These are phyloP conservation scores for Paracoccidioides lutzii DNA, from an alignment of 2,329 filamentous ascomycete genomes.

Conservation along the genomic window DNA sequence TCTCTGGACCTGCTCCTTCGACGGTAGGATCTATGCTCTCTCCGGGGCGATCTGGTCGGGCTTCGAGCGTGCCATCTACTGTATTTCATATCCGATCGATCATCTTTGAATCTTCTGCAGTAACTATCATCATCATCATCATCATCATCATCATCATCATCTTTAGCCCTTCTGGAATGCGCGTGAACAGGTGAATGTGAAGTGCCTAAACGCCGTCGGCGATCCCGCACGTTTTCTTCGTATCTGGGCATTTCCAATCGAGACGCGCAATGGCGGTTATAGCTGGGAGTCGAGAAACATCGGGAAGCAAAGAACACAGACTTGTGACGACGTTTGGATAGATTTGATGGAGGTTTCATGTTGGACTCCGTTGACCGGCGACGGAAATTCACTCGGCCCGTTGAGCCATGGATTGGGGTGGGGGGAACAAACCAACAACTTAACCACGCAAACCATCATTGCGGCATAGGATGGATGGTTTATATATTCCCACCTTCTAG, in stretches of 20 bases:
- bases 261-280: background rate
- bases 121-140: constrained; percentile 14
- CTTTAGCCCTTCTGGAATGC: constrained; percentile 13
- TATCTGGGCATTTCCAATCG: constrained; percentile 17
- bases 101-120: constrained; percentile 1
- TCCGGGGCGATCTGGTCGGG: constrained; percentile 4
- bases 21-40: constrained; percentile 5
- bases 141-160: constrained; percentile 16
- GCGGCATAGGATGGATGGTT: background rate
- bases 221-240: constrained; percentile 13
- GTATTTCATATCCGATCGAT: constrained; percentile 3
- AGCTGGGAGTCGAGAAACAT: background rate
- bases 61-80: constrained; percentile 5
- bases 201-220: constrained; percentile 12
- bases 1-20: constrained; percentile 7
- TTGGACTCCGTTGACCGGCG: background rate
- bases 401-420: background rate
- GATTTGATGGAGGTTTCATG: too few relatives aligned
- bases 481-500: background rate
- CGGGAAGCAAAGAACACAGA: background rate
- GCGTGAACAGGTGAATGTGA: constrained; percentile 14
- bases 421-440: background rate
- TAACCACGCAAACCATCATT: background rate
- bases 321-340: background rate
- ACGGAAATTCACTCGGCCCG: constrained; percentile 2